Evolutionary conservation across 352 stramenopile species (phyloP).

Genomic region (Pythium aquatile): DNA sequence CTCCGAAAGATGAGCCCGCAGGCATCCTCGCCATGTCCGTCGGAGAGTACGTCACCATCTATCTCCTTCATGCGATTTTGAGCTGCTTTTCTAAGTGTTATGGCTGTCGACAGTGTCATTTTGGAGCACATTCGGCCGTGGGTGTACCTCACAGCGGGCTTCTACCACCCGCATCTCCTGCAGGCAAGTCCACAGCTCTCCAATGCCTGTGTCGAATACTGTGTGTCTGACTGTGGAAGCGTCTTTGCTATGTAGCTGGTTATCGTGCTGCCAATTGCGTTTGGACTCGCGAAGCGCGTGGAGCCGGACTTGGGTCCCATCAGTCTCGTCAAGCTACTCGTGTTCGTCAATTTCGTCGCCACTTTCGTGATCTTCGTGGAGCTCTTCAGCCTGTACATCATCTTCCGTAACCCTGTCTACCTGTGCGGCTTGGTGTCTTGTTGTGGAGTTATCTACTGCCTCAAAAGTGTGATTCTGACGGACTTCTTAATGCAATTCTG

Average conservation of each 20-base stretch:
- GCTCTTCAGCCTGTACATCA: slow-evolving; percentile 80
- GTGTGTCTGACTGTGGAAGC: not conserved
- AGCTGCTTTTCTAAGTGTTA: not conserved
- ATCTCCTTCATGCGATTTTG: not conserved
- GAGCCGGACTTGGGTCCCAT: slow-evolving; percentile 67
- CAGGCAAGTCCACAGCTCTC: slow-evolving; percentile 36
- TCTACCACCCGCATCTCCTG: slow-evolving; percentile 79
- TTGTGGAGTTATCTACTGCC: not conserved
- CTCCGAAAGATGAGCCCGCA: slow-evolving; percentile 56
- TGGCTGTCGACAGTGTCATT: slow-evolving; percentile 53
- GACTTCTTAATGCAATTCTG: not conserved
- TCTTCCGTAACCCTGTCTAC: slow-evolving; percentile 76
- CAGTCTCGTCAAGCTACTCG: slow-evolving; percentile 61
- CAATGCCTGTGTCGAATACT: not conserved
- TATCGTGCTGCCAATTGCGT: slow-evolving; percentile 58
- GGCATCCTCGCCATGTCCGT: slow-evolving; percentile 80
- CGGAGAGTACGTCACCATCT: slow-evolving; percentile 51
- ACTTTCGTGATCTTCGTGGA: slow-evolving; percentile 77
- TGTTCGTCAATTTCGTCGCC: slow-evolving; percentile 72
- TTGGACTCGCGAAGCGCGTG: slow-evolving; percentile 73
- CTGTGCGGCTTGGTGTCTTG: slow-evolving; percentile 40
- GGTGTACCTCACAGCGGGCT: slow-evolving; percentile 83
- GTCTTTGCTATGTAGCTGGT: slow-evolving; percentile 41
- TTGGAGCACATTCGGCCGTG: slow-evolving; percentile 83
- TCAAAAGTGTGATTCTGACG: not conserved